Evolutionary conservation across 495 filamentous ascomycete genomes (phyloP), one percentile per base, ranked within the genome.

Genomic region (Diplogelasinospora grovesii): DNA sequence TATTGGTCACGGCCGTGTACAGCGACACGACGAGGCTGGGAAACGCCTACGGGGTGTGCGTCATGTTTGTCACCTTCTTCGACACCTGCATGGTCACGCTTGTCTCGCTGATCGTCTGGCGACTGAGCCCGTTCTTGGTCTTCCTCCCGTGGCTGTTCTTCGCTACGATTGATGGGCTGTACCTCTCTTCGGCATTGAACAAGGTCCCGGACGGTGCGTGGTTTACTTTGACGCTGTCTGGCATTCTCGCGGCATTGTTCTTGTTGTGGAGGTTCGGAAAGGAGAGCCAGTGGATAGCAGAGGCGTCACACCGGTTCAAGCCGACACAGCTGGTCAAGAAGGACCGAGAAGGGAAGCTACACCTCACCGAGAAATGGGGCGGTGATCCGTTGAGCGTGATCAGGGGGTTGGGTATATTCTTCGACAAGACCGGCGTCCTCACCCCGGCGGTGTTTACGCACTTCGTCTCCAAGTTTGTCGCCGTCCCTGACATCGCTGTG

Each of bases 251-350:
- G 0, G 63, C 57, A 22, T 46, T 86, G 19, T 79, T 86, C 45
- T 57, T 85, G 20, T 64, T 86, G 9, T 87, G 83, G 83, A 75
- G 83, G 14, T 85, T 74, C 40, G 83, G 83, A 11, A 86, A 87
- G 55, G 78, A 84, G 42, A 71, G 73, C 36, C 83, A 87, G 54
- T 87, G 83, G 83, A 62, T 52, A 10, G 73, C 82, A 8, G 83
- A 87, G 57, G 69, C 65, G 0, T 64, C 68, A 30, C 80, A 84
- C 43, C 68, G 72, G 0, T 68, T 83, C 41, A 64, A 68, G 15
- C 65, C 66, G 2, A 58, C 70, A 4, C 59, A 78, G 9, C 42
- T 78, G 2, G 61, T 55, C 1, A 55, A 44, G 5, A 53, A 52
- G 28, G 36, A 56, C 27, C 33, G 44, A 9, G 61, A 37, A 6